These are phyloP conservation scores for Scedosporium minutisporum DNA, from an alignment of 2,329 filamentous ascomycete species.

Conservation along the genomic window DNA sequence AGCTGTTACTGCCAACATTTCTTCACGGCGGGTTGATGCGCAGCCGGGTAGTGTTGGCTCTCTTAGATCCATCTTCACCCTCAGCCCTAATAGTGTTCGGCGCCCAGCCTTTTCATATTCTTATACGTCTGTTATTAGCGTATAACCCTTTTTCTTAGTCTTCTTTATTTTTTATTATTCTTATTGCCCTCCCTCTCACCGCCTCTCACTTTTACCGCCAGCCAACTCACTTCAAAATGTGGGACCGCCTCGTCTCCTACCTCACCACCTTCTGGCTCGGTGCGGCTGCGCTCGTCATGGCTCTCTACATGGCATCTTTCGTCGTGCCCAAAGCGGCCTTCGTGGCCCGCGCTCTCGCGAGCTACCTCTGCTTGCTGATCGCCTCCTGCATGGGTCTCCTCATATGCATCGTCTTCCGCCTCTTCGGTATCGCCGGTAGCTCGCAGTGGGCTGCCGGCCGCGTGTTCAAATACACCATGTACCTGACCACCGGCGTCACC, in stretches of 20 bases:
- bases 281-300: background rate
- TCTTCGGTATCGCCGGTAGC: constrained; percentile 62
- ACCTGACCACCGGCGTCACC: constrained; percentile 61
- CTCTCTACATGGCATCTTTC: constrained; percentile 47
- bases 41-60: no score
- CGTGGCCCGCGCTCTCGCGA: constrained; percentile 56
- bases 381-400: constrained; percentile 65
- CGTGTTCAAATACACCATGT: constrained; percentile 72
- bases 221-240: constrained; percentile 27
- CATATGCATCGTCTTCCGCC: constrained; percentile 60
- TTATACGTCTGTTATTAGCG: background rate
- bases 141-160: background rate
- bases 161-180: background rate
- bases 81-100: no score
- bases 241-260: constrained; percentile 21
- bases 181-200: constrained; percentile 2
- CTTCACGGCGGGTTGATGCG: no score
- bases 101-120: background rate
- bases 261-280: constrained; percentile 3
- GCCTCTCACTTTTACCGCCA: constrained; percentile 17
- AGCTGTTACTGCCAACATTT: no score
- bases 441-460: constrained; percentile 80
- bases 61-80: no score
- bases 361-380: constrained; percentile 52
- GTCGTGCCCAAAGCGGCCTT: constrained; percentile 53